Base-by-base conservation (phyloP, 2,329 filamentous ascomycete species). In the Curvularia hawaiiensis region DNA sequence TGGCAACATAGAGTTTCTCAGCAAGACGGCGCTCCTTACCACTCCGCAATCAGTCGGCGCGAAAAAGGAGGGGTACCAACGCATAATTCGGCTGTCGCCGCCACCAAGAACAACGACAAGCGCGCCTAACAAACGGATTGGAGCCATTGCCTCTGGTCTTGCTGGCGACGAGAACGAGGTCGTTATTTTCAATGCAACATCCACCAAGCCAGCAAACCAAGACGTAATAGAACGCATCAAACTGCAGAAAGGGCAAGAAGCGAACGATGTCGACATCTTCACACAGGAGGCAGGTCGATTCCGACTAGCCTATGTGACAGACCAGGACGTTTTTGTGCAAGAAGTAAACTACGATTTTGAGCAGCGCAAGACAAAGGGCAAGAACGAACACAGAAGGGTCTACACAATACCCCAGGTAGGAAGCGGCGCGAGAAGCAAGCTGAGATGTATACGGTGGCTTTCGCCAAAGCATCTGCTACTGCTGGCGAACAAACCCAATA, bases 101-200 rank as follows among this genome's bases (percentile, higher is more conserved):
- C 81, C 82, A 53, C 79, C 76, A 55, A 82, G 82, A 52, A 77
- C 72, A 41, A 78, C 79, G 46, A 61, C 67, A 5, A 63, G 57
- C 46, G 75, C 81, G 44, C 82, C 80, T 20, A 79, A 81, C 56
- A 83, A 84, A 43, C 84, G 91, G 58, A 81, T 97, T 39, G 92
- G 90, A 58, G 92, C 87, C 12, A 87, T 90, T 59, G 89, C 92
- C 10, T 93, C 92, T 0, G 91, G 90, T 28, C 80, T 96, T 62
- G 88, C 90, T 20, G 87, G 87, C 9, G 74, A 79, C 59, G 81
- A 89, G 47, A 85, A 89, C 12, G 90, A 97, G 77, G 85, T 97
- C 59, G 88, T 91, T 26, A 78, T 97, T 41, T 96, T 97, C 72
- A 85, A 90, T 71, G 86, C 88, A 18, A 85, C 83, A 8, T 80